These are phyloP conservation scores for Lentinula sp. DNA, from an alignment of 768 basidiomycete species.

Conservation along the genomic window DNA sequence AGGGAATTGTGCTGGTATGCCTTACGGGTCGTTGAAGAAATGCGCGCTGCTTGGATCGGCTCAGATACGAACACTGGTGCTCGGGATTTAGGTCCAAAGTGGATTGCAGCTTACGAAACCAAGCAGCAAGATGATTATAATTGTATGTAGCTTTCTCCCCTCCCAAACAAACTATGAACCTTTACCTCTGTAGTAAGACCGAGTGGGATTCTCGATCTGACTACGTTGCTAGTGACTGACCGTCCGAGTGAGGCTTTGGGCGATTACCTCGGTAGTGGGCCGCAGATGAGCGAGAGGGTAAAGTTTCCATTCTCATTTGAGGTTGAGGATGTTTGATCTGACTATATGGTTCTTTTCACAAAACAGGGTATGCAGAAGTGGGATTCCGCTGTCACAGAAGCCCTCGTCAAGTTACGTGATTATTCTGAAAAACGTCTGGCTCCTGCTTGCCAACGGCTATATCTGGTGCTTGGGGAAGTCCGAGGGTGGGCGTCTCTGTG, in stretches of 20 bases:
- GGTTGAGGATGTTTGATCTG: conserved; percentile 13
- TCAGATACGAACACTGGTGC: conserved; percentile 61
- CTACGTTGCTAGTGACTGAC: conserved; percentile 64
- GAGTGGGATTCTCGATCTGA: conserved; percentile 66
- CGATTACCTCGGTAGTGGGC: conserved; percentile 73
- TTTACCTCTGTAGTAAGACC: conserved; percentile 42
- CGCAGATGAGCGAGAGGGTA: conserved; percentile 81
- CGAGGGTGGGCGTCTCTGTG: conserved; percentile 75
- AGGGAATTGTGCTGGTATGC: conserved; percentile 71
- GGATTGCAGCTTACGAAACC: conserved; percentile 59
- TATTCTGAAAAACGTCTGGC: conserved; percentile 62
- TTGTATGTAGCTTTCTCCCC: conserved; percentile 28
- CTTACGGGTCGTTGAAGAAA: conserved; percentile 65
- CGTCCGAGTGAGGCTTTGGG: conserved; percentile 61
- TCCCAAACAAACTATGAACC: neutral
- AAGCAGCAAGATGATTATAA: conserved; percentile 64
- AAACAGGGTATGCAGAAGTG: conserved; percentile 73
- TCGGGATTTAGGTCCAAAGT: conserved; percentile 65
- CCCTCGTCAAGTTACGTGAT: conserved; percentile 68
- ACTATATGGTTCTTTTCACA: conserved; percentile 4
- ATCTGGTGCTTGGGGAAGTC: conserved; percentile 72
- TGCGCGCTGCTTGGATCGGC: conserved; percentile 71
- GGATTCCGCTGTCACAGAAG: conserved; percentile 69
- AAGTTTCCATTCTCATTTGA: conserved; percentile 14
- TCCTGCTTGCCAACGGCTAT: conserved; percentile 72